These are phyloP conservation scores for Moricandia arvensis DNA, from an alignment of 345 rosid species.

Conservation along the genomic window DNA sequence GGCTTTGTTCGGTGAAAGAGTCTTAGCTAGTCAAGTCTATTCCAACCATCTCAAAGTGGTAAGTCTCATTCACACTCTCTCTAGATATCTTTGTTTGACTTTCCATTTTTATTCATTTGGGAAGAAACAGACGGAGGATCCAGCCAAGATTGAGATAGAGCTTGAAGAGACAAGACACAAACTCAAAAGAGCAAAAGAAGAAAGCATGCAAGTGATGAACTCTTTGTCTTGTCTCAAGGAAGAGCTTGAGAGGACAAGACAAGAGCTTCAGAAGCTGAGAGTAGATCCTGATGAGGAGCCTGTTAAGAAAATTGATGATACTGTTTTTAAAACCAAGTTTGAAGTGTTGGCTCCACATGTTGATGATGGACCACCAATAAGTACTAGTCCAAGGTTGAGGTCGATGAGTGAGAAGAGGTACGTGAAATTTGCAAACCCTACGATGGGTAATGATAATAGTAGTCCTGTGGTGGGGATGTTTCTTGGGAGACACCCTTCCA, in stretches of 20 bases:
- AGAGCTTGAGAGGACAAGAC: conserved; percentile 77
- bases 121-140: conserved; percentile 41
- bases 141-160: conserved; percentile 38
- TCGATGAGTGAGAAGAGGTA: conserved; percentile 55
- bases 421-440: conserved; percentile 61
- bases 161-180: conserved; percentile 72
- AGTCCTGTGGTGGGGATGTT: conserved; percentile 38
- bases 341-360: conserved; percentile 37
- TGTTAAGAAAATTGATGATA: conserved; percentile 25
- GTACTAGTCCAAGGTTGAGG: conserved; percentile 27
- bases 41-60: conserved; percentile 62
- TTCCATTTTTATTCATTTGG: not conserved
- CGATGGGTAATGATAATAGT: conserved; percentile 37
- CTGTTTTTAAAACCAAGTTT: conserved; percentile 34
- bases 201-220: conserved; percentile 56
- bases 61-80: not conserved
- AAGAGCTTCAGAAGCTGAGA: conserved; percentile 58
- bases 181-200: conserved; percentile 69
- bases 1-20: conserved; percentile 73
- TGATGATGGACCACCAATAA: conserved; percentile 6
- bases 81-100: not conserved
- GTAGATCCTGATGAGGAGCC: conserved; percentile 23
- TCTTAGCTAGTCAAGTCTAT: conserved; percentile 59
- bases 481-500: conserved; percentile 69
- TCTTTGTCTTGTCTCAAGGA: conserved; percentile 55